phyloP scores from a whole-genome alignment of 805 yeast genomes.

The Candida yuanshanica region DNA sequence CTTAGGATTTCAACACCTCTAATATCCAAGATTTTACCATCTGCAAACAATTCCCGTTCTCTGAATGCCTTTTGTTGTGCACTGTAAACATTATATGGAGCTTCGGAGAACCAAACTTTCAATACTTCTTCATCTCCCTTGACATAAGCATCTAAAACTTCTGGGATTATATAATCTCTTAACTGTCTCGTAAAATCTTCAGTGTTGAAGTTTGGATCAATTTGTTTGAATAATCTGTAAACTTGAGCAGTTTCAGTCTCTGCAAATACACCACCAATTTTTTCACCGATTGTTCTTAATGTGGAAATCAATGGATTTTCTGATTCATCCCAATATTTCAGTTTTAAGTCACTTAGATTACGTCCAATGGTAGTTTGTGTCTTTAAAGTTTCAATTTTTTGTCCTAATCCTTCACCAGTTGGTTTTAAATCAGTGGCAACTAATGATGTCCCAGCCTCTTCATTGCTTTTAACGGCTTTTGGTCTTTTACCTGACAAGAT shows the following conservation, averaged over 20 bases:
- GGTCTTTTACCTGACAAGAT: slow-evolving; percentile 53
- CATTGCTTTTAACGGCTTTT: slow-evolving; percentile 69
- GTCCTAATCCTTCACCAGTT: slow-evolving; percentile 60
- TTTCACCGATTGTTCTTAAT: slow-evolving; percentile 72
- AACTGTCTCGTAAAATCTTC: slow-evolving; percentile 76
- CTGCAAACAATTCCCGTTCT: slow-evolving; percentile 88
- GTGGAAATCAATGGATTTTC: slow-evolving; percentile 86
- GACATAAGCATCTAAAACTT: slow-evolving; percentile 89
- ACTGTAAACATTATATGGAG: slow-evolving; percentile 91
- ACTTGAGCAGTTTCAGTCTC: slow-evolving; percentile 97
- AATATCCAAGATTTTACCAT: slow-evolving; percentile 86
- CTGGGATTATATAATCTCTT: slow-evolving; percentile 92
- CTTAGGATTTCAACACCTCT: slow-evolving; percentile 91
- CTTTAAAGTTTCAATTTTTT: slow-evolving; percentile 60
- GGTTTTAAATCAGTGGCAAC: slow-evolving; percentile 79
- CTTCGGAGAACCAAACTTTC: slow-evolving; percentile 92
- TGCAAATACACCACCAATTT: slow-evolving; percentile 73
- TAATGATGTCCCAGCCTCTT: slow-evolving; percentile 75
- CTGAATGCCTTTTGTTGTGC: slow-evolving; percentile 89
- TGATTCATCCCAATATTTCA: slow-evolving; percentile 79
- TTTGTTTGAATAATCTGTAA: slow-evolving; percentile 72
- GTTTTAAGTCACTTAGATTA: slow-evolving; percentile 51
- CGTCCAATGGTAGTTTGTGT: slow-evolving; percentile 68
- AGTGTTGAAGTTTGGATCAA: slow-evolving; percentile 84
- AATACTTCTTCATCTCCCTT: slow-evolving; percentile 81